These are phyloP conservation scores for Arabidopsis arenosa DNA, from an alignment of 345 rosid species.

Conservation along the genomic window DNA sequence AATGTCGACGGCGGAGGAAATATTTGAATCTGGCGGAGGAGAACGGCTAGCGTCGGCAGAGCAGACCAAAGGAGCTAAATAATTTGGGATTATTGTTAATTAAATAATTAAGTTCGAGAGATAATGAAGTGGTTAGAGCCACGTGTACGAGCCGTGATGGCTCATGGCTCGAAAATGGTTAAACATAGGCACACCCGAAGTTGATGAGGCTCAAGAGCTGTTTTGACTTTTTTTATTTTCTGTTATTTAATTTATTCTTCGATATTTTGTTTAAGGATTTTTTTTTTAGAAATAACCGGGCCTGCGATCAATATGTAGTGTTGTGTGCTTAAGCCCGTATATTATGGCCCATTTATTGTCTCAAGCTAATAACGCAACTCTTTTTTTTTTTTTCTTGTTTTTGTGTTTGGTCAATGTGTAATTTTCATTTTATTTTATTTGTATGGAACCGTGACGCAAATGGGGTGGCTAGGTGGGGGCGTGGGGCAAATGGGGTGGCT, in stretches of 20 bases:
- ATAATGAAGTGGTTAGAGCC: not conserved
- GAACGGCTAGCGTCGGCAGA: constrained; percentile 37
- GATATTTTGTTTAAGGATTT: no score
- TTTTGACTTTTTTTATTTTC: no score
- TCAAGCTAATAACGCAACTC: not conserved
- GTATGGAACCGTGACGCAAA: not conserved
- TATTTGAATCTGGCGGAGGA: constrained; percentile 36
- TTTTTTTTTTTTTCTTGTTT: not conserved
- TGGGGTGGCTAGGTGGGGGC: not conserved
- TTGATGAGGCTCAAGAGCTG: no score
- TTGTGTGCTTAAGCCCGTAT: not conserved
- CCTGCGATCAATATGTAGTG: not conserved
- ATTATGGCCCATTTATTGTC: not conserved
- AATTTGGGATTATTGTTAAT: constrained; percentile 1
- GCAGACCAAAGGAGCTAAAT: constrained; percentile 5
- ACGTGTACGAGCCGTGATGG: constrained; percentile 31
- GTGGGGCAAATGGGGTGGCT: not conserved
- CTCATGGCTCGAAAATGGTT: constrained; percentile 27
- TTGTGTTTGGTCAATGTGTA: not conserved
- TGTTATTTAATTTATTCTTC: no score
- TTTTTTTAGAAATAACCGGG: not conserved
- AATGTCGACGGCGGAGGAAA: constrained; percentile 12
- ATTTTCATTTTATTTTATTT: not conserved
- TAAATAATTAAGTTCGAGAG: not conserved
- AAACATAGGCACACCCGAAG: no score